phyloP scores from a whole-genome alignment of 352 stramenopile species.

The Globisporangium megalacanthum region DNA sequence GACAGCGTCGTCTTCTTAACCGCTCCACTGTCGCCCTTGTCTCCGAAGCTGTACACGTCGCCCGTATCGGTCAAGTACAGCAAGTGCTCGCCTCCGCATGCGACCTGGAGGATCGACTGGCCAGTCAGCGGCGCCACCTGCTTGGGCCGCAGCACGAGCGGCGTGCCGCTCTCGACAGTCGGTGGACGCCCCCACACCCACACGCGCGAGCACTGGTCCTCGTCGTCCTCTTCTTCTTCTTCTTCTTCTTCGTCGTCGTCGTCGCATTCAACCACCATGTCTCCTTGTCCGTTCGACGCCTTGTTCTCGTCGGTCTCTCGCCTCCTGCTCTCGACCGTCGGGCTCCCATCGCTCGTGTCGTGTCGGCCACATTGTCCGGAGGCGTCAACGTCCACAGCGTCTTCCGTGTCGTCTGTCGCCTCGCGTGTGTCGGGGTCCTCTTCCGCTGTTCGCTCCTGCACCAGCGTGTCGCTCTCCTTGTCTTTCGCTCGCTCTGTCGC shows the following conservation, averaged over 20 bases:
- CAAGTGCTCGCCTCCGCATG: conserved; percentile 70
- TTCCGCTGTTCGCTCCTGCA: too few relatives aligned
- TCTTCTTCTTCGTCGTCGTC: conserved; percentile 4
- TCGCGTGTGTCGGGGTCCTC: background rate
- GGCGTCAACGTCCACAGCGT: too few relatives aligned
- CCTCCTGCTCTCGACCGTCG: too few relatives aligned
- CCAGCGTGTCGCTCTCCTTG: background rate
- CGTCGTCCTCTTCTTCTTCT: conserved; percentile 2
- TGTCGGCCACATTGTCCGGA: too few relatives aligned
- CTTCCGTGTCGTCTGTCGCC: background rate
- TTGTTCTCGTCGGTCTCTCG: background rate
- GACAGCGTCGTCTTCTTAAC: background rate
- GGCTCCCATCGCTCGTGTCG: too few relatives aligned
- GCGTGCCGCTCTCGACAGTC: conserved; percentile 38
- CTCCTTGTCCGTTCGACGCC: background rate
- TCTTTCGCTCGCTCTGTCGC: background rate
- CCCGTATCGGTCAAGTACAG: conserved; percentile 70
- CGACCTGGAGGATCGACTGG: conserved; percentile 66
- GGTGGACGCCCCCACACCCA: conserved; percentile 72
- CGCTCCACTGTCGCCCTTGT: conserved; percentile 30
- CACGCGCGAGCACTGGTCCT: conserved; percentile 30
- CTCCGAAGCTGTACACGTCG: conserved; percentile 76
- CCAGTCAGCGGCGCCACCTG: conserved; percentile 39
- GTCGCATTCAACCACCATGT: background rate
- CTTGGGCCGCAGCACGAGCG: conserved; percentile 65